Conservation (phyloP, 495 filamentous ascomycete species). For the Neurospora discreta region DNA sequence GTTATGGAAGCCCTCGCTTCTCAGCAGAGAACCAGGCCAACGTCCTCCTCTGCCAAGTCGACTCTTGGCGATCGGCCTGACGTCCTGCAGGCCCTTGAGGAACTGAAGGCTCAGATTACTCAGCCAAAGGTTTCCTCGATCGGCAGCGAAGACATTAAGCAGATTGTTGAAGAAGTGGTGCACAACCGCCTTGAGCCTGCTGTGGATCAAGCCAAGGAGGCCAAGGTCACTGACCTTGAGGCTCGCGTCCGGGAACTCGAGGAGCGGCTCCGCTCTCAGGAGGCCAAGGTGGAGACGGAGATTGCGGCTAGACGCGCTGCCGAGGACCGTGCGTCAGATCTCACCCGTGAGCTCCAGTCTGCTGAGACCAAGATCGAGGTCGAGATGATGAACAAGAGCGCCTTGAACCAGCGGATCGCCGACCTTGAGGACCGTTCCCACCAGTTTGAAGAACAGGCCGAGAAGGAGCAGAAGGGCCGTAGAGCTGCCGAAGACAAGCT, state of each 20-base stretch:
- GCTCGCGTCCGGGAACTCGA: conserved; percentile 31
- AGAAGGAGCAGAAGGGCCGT: conserved; percentile 52
- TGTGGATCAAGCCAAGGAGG: conserved; percentile 13
- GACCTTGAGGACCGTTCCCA: conserved; percentile 36
- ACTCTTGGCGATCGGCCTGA: conserved; percentile 14
- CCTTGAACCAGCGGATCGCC: conserved; percentile 32
- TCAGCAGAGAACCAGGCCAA: conserved; percentile 35
- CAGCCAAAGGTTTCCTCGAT: conserved; percentile 32
- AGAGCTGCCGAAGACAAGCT: conserved; percentile 63
- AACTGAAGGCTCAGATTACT: conserved; percentile 39
- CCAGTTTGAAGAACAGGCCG: conserved; percentile 29
- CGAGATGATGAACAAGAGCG: conserved; percentile 40
- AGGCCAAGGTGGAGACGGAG: conserved; percentile 31
- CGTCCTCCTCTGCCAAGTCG: conserved; percentile 6
- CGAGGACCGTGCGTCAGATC: conserved; percentile 31
- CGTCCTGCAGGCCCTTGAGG: conserved; percentile 28
- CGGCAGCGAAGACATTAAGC: conserved; percentile 44
- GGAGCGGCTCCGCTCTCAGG: conserved; percentile 31
- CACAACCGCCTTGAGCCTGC: conserved; percentile 35
- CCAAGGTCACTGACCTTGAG: conserved; percentile 29
- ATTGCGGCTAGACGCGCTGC: conserved; percentile 27
- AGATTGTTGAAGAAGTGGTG: conserved; percentile 48
- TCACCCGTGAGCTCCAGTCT: conserved; percentile 33
- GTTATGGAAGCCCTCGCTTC: conserved; percentile 68
- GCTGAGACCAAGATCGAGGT: conserved; percentile 41